Evolutionary conservation across 148 eudicot species (phyloP).

Genomic region (Chenopodium formosanum): DNA sequence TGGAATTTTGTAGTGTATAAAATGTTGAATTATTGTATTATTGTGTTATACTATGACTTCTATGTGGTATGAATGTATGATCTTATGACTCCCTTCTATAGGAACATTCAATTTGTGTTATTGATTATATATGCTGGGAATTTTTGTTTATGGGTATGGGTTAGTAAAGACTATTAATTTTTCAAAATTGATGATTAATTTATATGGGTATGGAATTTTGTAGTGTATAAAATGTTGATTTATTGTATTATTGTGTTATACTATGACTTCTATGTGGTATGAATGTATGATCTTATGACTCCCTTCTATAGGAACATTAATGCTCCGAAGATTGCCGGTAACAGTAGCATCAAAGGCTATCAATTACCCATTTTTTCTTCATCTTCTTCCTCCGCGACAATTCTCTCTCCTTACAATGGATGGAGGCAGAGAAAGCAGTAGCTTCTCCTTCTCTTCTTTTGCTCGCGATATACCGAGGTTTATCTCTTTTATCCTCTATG

Average conservation of each 20-base stretch:
- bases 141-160: too few relatives aligned
- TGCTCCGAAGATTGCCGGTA: slow-evolving; percentile 14
- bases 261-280: background rate
- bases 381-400: background rate
- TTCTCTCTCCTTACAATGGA: background rate
- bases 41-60: background rate
- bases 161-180: too few relatives aligned
- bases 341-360: background rate
- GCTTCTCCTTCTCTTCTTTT: slow-evolving; percentile 31
- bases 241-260: background rate
- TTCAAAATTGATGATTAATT: too few relatives aligned
- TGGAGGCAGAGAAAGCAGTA: background rate
- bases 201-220: background rate
- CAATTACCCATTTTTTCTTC: background rate
- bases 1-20: too few relatives aligned
- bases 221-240: background rate
- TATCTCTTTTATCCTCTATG: slow-evolving; percentile 2
- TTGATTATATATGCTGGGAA: too few relatives aligned
- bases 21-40: background rate
- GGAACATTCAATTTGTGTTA: background rate
- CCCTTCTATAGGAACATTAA: background rate
- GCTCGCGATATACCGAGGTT: slow-evolving; percentile 35
- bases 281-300: background rate
- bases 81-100: background rate
- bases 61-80: background rate